Base-by-base conservation (phyloP, 2,329 filamentous ascomycete genomes). In the Neopestalotiopsis clavispora region DNA sequence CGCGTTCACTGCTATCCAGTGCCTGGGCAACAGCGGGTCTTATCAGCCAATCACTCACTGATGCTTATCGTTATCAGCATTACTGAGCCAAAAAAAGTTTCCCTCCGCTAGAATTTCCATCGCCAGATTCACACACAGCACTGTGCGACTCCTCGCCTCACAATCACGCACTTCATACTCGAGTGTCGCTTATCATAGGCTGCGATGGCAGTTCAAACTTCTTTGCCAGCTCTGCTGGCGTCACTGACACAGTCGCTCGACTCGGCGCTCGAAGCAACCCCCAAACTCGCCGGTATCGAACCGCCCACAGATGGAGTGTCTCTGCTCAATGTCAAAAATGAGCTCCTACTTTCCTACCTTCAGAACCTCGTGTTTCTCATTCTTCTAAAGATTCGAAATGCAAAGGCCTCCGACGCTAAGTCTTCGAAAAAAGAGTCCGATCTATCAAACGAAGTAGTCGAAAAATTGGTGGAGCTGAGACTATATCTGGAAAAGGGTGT, bases 401-500 rank as follows among this genome's bases (percentile, higher is more conserved):
- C 80, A 42, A 75, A 78, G 70, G 69, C 77, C 72, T 71, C 68
- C 58, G 71, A 59, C 4, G 74, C 75, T 0, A 34, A 20, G 5
- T 62, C 59, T 10, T 12, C 17, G 6, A 74, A 83, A 63, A 74
- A 76, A 6, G 78, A 84, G 0, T 75, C 78, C 1, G 81, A 85
- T 0, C 80, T 91, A 0, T 85, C 90, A 61, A 88, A 92, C 63
- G 86, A 91, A 1, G 91, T 95, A 0, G 91, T 96, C 2, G 91
- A 91, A 73, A 97, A 97, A 78, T 86, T 99, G n/a, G 90, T 95
- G 20, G 94, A 97, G 80, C 84, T 98, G 66, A 89, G 95, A n/a
- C 86, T 98, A 0, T 98, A 97, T 78, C 85, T 99, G 1, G 97
- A 99, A 77, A 94, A 94, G 78, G 97, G 96, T 72, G 93, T 97